phyloP scores from a whole-genome alignment of 495 filamentous ascomycete genomes.

The Hypoxylon lienhwacheense region DNA sequence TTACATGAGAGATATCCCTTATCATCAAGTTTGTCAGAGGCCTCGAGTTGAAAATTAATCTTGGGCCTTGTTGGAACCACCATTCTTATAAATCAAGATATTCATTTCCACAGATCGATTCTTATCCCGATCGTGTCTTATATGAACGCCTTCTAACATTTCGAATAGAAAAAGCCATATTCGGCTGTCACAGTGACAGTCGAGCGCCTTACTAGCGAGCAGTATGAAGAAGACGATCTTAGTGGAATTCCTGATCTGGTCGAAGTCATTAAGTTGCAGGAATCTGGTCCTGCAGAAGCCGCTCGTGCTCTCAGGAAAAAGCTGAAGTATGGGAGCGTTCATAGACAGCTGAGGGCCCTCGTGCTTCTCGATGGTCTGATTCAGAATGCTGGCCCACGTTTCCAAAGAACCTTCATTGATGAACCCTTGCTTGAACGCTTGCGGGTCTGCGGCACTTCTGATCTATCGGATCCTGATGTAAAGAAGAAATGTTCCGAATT shows the following conservation, averaged over 20 bases:
- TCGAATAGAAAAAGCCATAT: conserved; percentile 81
- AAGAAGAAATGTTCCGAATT: conserved; percentile 81
- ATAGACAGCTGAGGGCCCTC: conserved; percentile 87
- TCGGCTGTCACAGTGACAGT: conserved; percentile 93
- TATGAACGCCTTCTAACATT: conserved; percentile 18
- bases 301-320: conserved; percentile 95
- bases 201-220: conserved; percentile 85
- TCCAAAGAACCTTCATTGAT: conserved; percentile 85
- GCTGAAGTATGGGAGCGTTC: conserved; percentile 94
- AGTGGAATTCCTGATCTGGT: conserved; percentile 91
- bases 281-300: conserved; percentile 84
- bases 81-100: not conserved
- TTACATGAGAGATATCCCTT: not conserved
- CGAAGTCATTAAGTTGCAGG: conserved; percentile 89
- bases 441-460: conserved; percentile 81
- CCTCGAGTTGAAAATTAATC: no score
- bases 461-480: conserved; percentile 81
- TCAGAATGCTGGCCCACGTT: conserved; percentile 87
- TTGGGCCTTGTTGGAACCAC: not conserved
- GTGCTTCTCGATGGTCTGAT: conserved; percentile 91
- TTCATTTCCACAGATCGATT: not conserved
- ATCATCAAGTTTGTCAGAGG: no score
- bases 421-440: conserved; percentile 93
- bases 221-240: conserved; percentile 86
- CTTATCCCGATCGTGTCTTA: not conserved